A percentile compares a stretch with the other conserved stretches of the same genome.
Evolutionary conservation across 306 rosid genomes (phyloP).

Genomic region (Rosa rugosa): DNA sequence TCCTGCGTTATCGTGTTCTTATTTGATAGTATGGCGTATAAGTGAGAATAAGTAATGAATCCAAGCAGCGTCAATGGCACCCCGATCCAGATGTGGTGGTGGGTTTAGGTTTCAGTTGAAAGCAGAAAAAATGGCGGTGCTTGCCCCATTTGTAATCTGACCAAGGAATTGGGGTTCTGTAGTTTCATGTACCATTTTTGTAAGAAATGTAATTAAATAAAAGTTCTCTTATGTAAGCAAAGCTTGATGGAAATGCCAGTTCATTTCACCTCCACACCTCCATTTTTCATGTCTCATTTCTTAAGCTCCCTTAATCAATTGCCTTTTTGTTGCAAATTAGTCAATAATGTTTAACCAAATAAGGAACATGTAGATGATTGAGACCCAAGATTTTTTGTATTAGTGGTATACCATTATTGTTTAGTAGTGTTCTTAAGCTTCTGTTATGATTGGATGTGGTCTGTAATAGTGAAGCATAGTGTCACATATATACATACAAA

Average conservation of each 20-base stretch:
- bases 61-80: conserved; percentile 23
- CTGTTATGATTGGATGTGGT: neutral
- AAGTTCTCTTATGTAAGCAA: neutral
- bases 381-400: neutral
- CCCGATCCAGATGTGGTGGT: conserved; percentile 19
- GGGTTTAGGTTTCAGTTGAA: conserved; percentile 22
- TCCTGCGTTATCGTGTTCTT: conserved; percentile 23
- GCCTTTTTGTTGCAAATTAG: neutral
- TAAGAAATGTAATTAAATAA: conserved; percentile 20
- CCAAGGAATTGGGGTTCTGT: neutral
- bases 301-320: neutral
- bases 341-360: neutral
- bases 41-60: conserved; percentile 27
- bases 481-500: neutral
- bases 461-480: neutral
- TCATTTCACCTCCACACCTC: neutral
- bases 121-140: conserved; percentile 12
- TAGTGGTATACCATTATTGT: neutral
- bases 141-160: conserved; percentile 17
- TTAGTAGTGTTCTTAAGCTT: neutral
- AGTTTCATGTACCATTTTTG: conserved; percentile 15
- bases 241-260: conserved; percentile 3
- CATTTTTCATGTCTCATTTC: neutral
- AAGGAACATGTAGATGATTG: neutral
- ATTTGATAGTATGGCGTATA: conserved; percentile 19